Conservation (phyloP, 495 filamentous ascomycete species). For the Pyronema omphalodes region DNA sequence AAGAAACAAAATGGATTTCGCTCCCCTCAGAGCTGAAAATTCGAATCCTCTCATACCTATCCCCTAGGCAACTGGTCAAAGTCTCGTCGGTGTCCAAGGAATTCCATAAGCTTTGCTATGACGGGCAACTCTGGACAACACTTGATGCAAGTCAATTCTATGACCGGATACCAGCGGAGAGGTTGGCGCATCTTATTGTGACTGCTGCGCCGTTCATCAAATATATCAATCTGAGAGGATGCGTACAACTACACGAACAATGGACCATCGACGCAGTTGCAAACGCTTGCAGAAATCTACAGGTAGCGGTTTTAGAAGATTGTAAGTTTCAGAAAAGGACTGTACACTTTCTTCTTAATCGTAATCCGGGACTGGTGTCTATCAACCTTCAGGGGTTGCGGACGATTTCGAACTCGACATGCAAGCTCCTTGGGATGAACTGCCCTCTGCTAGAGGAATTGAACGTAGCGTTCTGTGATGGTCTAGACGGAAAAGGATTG, state of each 20-base stretch:
- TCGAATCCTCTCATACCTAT: slow-evolving; percentile 54
- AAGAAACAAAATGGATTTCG: slow-evolving; percentile 5
- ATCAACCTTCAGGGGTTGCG: slow-evolving; percentile 70
- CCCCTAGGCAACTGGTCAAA: slow-evolving; percentile 66
- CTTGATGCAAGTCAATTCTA: slow-evolving; percentile 82
- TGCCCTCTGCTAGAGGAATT: slow-evolving; percentile 66
- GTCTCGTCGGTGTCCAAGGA: slow-evolving; percentile 48
- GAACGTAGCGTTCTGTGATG: slow-evolving; percentile 81
- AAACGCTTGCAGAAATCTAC: slow-evolving; percentile 65
- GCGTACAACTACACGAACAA: slow-evolving; percentile 56
- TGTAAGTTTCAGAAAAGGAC: slow-evolving; percentile 56
- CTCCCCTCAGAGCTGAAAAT: slow-evolving; percentile 49
- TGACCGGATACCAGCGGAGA: slow-evolving; percentile 61
- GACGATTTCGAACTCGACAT: slow-evolving; percentile 63
- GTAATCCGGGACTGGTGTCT: slow-evolving; percentile 57
- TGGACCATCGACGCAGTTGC: slow-evolving; percentile 59
- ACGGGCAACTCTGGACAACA: slow-evolving; percentile 79
- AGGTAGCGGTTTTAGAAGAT: slow-evolving; percentile 72
- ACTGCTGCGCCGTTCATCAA: slow-evolving; percentile 74
- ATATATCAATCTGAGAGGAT: slow-evolving; percentile 72
- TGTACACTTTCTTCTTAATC: slow-evolving; percentile 60
- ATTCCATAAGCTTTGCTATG: slow-evolving; percentile 78
- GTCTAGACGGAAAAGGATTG: slow-evolving; percentile 69
- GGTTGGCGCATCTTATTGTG: slow-evolving; percentile 68
- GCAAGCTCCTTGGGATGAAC: slow-evolving; percentile 69